Conservation (phyloP, 2,329 filamentous ascomycete species). For the Talaromyces funiculosus region DNA sequence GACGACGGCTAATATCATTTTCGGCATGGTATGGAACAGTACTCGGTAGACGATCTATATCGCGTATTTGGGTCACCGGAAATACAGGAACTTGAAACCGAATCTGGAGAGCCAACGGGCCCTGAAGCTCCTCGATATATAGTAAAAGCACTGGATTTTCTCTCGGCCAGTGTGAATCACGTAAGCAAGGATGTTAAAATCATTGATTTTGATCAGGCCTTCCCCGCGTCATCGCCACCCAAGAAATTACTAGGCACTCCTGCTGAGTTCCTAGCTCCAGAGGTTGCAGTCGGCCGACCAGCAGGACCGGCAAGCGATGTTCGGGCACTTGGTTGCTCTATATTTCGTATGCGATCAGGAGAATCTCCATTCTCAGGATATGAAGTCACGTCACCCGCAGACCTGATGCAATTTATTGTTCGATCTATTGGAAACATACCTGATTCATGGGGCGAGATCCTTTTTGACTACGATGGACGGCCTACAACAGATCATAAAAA, state of each 20-base stretch:
- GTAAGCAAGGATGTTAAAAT: neutral
- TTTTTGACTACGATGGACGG: neutral
- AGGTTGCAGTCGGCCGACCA: neutral
- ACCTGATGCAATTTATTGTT: neutral
- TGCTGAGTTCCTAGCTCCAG: neutral
- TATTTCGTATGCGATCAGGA: neutral
- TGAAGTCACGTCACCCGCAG: neutral
- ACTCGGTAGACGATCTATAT: neutral
- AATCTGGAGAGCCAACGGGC: neutral
- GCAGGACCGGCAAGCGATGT: neutral
- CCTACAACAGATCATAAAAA: neutral
- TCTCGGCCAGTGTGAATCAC: neutral
- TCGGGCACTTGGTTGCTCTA: neutral
- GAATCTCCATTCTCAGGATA: neutral
- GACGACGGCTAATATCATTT: neutral
- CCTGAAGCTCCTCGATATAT: neutral
- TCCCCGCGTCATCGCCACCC: neutral
- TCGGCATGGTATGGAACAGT: neutral
- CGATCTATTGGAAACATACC: neutral
- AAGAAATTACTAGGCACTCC: neutral
- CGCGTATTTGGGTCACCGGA: neutral
- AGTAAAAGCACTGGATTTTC: neutral
- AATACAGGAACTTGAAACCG: neutral
- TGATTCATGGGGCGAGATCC: neutral
- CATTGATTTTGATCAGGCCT: neutral